Conservation (phyloP, 2,329 filamentous ascomycete species). For the Colletotrichum viniferum region DNA sequence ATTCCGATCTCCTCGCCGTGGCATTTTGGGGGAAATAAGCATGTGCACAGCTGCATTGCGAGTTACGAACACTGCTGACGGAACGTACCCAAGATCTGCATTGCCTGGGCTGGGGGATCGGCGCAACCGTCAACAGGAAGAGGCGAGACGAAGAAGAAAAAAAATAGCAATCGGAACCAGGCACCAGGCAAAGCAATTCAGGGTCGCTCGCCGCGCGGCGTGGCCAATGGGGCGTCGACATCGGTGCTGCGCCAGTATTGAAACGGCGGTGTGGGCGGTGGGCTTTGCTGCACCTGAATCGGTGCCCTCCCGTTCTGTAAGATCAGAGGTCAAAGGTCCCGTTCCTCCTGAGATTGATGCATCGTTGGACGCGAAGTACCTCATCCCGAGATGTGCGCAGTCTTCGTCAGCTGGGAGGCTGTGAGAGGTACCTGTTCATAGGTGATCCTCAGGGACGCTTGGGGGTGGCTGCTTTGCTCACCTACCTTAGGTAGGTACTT, state of each 20-base stretch:
- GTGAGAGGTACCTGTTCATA: not conserved
- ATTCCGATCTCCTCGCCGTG: not conserved
- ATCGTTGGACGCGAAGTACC: not conserved
- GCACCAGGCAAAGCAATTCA: not conserved
- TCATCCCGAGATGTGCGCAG: not conserved
- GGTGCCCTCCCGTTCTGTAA: not conserved
- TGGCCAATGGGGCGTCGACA: not conserved
- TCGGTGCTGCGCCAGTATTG: not conserved
- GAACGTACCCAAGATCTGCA: not conserved
- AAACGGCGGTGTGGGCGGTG: conserved; percentile 6
- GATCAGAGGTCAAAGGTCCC: not conserved
- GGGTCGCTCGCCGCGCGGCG: not conserved
- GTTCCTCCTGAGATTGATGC: not conserved
- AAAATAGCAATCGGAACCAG: not conserved
- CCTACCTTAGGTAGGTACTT: not conserved
- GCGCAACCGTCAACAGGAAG: not conserved
- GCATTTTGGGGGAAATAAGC: not conserved
- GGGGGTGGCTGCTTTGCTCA: not conserved
- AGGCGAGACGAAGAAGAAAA: not conserved
- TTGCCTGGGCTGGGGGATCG: not conserved
- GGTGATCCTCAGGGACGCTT: not conserved
- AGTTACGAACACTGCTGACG: not conserved
- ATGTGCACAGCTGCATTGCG: not conserved
- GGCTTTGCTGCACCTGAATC: conserved; percentile 4
- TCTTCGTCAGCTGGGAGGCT: not conserved